phyloP scores from a whole-genome alignment of 129 eudicot species.

The Gnaphalium uliginosum region DNA sequence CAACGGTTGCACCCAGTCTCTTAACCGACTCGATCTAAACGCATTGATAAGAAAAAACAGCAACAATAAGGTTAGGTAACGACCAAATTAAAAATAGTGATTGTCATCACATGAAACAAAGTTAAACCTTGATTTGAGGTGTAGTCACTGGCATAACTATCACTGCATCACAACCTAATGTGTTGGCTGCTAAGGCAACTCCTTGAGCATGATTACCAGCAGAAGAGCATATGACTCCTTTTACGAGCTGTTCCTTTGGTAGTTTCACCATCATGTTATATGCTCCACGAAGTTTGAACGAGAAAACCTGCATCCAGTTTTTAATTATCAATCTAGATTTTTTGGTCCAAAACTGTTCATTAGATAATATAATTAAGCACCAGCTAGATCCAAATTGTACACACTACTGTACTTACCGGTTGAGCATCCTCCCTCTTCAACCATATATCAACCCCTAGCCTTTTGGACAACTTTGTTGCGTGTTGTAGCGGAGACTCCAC shows the following conservation, averaged over 20 bases:
- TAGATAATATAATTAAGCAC: no score
- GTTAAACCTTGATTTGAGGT: constrained; percentile 68
- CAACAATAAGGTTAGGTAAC: background rate
- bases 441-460: constrained; percentile 61
- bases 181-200: constrained; percentile 76
- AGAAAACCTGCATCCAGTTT: constrained; percentile 57
- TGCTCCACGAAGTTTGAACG: constrained; percentile 89
- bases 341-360: no score
- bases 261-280: constrained; percentile 95
- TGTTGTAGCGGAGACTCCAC: constrained; percentile 67
- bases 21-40: constrained; percentile 78
- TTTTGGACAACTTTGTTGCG: constrained; percentile 57
- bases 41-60: background rate
- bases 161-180: constrained; percentile 67
- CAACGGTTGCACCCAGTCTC: constrained; percentile 84
- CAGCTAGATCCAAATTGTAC: background rate
- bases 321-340: background rate
- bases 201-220: constrained; percentile 99
- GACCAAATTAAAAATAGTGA: background rate
- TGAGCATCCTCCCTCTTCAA: constrained; percentile 81
- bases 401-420: constrained; percentile 43
- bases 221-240: constrained; percentile 91
- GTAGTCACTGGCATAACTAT: constrained; percentile 93
- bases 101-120: background rate
- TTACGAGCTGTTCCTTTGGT: constrained; percentile 60